phyloP scores from a whole-genome alignment of 1,284 basidiomycete genomes.

The Heimioporus retisporus region DNA sequence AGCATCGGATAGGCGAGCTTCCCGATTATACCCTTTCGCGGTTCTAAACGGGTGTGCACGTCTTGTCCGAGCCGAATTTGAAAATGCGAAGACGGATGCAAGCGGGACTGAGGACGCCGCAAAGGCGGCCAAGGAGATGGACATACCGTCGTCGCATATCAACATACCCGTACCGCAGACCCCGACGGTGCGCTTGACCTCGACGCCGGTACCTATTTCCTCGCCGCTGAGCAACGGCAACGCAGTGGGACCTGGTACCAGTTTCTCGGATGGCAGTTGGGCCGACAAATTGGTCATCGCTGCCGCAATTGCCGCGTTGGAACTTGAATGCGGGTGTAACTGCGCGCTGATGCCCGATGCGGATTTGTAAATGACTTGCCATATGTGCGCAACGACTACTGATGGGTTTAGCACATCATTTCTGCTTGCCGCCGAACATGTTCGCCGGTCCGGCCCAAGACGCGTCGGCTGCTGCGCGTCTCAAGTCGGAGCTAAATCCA shows the following conservation, averaged over 20 bases:
- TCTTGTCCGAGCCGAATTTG: neutral
- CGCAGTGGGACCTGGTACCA: constrained; percentile 48
- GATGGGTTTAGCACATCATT: constrained; percentile 48
- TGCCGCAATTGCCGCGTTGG: constrained; percentile 31
- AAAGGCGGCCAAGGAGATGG: constrained; percentile 18
- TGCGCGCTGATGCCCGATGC: constrained; percentile 56
- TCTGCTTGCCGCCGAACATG: constrained; percentile 56
- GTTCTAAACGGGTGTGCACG: constrained; percentile 2
- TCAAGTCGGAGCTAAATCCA: constrained; percentile 64
- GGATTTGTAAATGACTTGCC: constrained; percentile 51
- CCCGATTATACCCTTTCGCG: constrained; percentile 38
- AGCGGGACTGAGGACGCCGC: constrained; percentile 11
- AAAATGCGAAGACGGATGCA: neutral
- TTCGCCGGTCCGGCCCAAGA: constrained; percentile 61
- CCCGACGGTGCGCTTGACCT: constrained; percentile 4
- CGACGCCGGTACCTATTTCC: constrained; percentile 45
- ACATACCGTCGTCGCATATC: constrained; percentile 4
- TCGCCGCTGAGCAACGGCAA: constrained; percentile 13
- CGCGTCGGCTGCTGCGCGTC: constrained; percentile 64
- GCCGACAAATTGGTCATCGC: constrained; percentile 51
- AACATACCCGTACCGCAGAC: constrained; percentile 13
- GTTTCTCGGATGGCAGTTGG: constrained; percentile 62
- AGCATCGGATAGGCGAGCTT: constrained; percentile 60
- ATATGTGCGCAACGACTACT: no score
- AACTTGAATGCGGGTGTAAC: constrained; percentile 57